phyloP scores from a whole-genome alignment of 2,329 filamentous ascomycete genomes.

The Cladophialophora bantiana region DNA sequence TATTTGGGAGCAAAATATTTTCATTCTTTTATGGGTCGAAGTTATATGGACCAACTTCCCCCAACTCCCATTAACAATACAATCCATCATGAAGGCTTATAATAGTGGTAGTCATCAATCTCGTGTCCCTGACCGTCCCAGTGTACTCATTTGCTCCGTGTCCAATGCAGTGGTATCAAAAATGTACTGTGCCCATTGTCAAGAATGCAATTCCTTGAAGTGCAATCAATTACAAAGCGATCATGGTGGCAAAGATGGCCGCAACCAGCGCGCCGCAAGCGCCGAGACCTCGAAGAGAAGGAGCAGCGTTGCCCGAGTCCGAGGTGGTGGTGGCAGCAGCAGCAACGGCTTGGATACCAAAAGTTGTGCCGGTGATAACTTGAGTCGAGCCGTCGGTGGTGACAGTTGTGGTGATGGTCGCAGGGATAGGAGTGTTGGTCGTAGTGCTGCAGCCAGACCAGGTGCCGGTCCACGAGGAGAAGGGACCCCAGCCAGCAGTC shows the following conservation, averaged over 20 bases:
- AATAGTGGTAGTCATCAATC: slow-evolving; percentile 19
- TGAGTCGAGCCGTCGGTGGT: slow-evolving; percentile 35
- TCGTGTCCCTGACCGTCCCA: slow-evolving; percentile 12
- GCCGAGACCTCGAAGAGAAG: slow-evolving; percentile 33
- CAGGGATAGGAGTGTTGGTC: slow-evolving; percentile 37
- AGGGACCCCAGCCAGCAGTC: slow-evolving; percentile 41
- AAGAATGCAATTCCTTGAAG: slow-evolving; percentile 3
- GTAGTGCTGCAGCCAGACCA: slow-evolving; percentile 41
- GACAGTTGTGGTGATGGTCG: slow-evolving; percentile 40
- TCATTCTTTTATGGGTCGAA: background rate
- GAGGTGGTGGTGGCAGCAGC: slow-evolving; percentile 27
- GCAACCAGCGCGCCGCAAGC: slow-evolving; percentile 37
- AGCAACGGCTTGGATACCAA: slow-evolving; percentile 39
- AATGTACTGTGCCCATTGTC: slow-evolving; percentile 5
- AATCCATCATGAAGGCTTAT: slow-evolving; percentile 12
- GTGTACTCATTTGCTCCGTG: slow-evolving; percentile 5
- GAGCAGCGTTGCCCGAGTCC: slow-evolving; percentile 32
- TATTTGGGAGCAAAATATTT: background rate
- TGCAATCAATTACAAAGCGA: slow-evolving; percentile 35
- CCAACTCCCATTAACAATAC: slow-evolving; percentile 16
- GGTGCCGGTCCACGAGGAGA: slow-evolving; percentile 39
- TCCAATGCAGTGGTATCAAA: slow-evolving; percentile 17
- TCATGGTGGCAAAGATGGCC: slow-evolving; percentile 39
- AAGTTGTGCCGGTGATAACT: slow-evolving; percentile 42
- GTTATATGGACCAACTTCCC: slow-evolving; percentile 2